phyloP scores from a whole-genome alignment of 1,284 basidiomycete genomes.

The Ustilago hordei region DNA sequence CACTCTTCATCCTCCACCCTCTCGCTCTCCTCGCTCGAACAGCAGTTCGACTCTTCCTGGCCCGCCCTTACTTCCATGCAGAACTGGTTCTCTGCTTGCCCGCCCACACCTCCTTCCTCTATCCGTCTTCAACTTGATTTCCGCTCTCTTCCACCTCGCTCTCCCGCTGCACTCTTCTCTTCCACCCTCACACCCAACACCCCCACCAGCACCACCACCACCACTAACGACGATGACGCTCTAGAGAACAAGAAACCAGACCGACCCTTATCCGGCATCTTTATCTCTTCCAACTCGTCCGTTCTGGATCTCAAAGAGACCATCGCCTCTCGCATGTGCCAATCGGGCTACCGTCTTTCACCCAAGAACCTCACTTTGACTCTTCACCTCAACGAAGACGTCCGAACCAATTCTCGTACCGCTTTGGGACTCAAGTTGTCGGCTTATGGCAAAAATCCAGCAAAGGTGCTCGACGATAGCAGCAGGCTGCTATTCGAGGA shows the following conservation, averaged over 20 bases:
- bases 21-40: constrained; percentile 22
- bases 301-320: constrained; percentile 45
- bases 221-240: neutral
- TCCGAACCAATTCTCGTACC: neutral
- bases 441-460: constrained; percentile 11
- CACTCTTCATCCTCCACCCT: constrained; percentile 19
- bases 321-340: constrained; percentile 22
- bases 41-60: constrained; percentile 21
- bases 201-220: neutral
- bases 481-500: constrained; percentile 39
- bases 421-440: constrained; percentile 29
- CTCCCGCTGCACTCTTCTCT: constrained; percentile 9
- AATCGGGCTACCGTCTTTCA: constrained; percentile 32
- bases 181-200: neutral
- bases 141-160: constrained; percentile 20
- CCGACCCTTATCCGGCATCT: constrained; percentile 28
- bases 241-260: neutral
- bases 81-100: constrained; percentile 38
- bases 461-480: constrained; percentile 33
- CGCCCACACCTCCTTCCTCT: constrained; percentile 38
- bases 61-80: constrained; percentile 10
- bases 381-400: constrained; percentile 25
- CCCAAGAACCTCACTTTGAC: constrained; percentile 29
- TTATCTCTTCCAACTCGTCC: constrained; percentile 41
- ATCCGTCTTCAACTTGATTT: constrained; percentile 42